Evolutionary conservation across 192 early-diverging fungal genomes (phyloP).

Genomic region (Gonapodya sp.): DNA sequence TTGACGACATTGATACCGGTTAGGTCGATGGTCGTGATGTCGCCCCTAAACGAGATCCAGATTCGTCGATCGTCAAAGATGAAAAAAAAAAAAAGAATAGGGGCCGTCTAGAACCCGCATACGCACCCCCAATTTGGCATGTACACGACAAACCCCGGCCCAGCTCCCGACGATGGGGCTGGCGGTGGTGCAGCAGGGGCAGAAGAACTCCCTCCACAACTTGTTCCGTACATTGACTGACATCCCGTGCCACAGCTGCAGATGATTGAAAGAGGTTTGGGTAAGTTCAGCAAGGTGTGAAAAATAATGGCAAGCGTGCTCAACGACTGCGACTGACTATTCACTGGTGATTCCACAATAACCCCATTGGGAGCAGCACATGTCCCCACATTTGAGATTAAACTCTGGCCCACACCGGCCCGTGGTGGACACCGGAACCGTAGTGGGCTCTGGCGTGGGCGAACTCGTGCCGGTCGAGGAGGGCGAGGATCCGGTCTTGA

Average conservation of each 20-base stretch:
- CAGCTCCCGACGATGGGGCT: neutral
- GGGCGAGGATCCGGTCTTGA: neutral
- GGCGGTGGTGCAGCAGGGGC: neutral
- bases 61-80: no score
- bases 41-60: neutral
- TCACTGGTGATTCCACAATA: neutral
- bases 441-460: neutral
- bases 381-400: neutral
- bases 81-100: neutral
- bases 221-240: neutral
- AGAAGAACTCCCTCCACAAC: neutral
- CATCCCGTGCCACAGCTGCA: neutral
- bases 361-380: conserved; percentile 8
- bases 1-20: conserved; percentile 4
- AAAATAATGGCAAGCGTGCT: neutral
- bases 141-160: neutral
- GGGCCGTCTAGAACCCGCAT: no score
- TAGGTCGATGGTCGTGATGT: neutral
- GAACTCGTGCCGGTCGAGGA: neutral
- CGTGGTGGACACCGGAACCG: neutral
- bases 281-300: neutral
- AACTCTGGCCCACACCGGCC: neutral
- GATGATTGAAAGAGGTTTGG: neutral
- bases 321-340: neutral
- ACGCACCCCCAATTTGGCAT: neutral